These are phyloP conservation scores for Tuber microsphaerosporum DNA, from an alignment of 495 filamentous ascomycete genomes.

Conservation along the genomic window DNA sequence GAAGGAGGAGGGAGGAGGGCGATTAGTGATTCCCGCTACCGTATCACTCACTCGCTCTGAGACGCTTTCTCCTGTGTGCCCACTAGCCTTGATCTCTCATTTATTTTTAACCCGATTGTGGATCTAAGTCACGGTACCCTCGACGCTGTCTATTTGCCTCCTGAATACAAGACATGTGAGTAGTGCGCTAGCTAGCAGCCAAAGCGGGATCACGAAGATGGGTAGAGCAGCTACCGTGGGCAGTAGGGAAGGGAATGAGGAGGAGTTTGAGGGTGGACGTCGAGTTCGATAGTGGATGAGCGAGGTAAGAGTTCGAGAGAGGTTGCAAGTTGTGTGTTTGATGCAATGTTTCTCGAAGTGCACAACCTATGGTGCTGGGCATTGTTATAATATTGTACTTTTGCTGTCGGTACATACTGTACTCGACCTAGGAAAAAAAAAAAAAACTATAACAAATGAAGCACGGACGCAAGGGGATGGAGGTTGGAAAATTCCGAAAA, in stretches of 20 bases:
- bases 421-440: not conserved
- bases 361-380: not conserved
- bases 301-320: no score
- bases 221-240: not conserved
- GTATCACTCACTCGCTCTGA: not conserved
- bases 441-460: not conserved
- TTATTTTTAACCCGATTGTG: not conserved
- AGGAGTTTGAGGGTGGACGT: not conserved
- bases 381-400: not conserved
- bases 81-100: not conserved
- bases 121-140: not conserved
- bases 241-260: not conserved
- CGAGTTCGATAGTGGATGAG: not conserved
- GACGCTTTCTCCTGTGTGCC: not conserved
- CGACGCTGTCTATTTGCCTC: not conserved
- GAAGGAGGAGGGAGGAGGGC: not conserved
- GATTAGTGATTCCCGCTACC: not conserved
- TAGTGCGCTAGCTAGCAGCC: not conserved
- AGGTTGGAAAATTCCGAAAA: not conserved
- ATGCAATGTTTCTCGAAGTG: not conserved
- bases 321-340: no score
- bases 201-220: not conserved
- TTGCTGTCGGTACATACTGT: not conserved
- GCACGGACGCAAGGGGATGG: not conserved
- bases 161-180: not conserved